Evolutionary conservation across 768 basidiomycete species (phyloP), one percentile per base, ranked within the genome.

Genomic region (Exidia glandulosa): DNA sequence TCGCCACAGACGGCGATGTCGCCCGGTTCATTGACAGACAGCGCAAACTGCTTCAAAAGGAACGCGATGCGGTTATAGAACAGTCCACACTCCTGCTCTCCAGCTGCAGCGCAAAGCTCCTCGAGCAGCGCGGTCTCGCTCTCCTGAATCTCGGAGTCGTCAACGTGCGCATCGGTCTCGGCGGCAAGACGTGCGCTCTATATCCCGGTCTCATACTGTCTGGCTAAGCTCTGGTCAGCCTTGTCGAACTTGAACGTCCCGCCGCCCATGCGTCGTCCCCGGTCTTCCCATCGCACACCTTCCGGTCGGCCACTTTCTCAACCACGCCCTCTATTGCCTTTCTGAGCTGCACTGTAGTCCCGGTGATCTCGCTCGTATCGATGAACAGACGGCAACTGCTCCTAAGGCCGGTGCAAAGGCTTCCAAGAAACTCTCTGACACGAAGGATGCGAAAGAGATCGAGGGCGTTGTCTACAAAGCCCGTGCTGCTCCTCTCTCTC

Each of bases 391-490:
- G 0, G 68, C 80, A 1, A 48, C 66, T 7, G 63, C 77, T 5
- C 72, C 66, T 57, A 66, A 66, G 19, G 60, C 72, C 19, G 64
- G 74, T 4, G 29, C 59, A 0, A 79, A 71, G 63, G 37, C 69
- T 1, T 74, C 77, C 59, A 85, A 79, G 64, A 67, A 68, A 14
- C 84, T n/a, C n/a, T n/a, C 62, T 25, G 50, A 70, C 31, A 63
- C 73, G 10, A 69, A 69, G 32, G 67, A 66, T 12, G 79, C 77
- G 36, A 58, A 69, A 3, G 82, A 79, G 64, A 72, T 77, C 1
- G 89, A 94, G 67, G 94, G 93, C 1, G 90, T 96, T 2, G 85
- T 96, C 1, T 95, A 92, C 72, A 88, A 89, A 74, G 90, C 85
- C 56, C 12, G 70, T 57, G 0, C 25, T 7, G 30, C 59, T 47